Evolutionary conservation across 2,329 filamentous ascomycete species (phyloP), one percentile per base, ranked within the genome.

Genomic region (Botryotinia narcissicola): DNA sequence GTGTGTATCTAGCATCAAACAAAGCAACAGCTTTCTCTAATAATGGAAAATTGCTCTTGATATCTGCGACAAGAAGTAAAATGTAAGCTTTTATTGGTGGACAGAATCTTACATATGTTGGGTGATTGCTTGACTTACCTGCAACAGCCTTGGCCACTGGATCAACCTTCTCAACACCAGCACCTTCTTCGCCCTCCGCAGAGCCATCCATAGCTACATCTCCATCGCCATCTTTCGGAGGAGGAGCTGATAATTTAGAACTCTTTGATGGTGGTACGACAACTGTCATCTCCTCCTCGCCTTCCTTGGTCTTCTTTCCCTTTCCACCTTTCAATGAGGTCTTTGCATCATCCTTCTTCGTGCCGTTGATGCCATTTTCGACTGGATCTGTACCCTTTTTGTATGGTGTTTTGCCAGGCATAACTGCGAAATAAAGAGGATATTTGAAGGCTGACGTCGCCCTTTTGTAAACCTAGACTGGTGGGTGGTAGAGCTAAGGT

Each of bases 1-100:
- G 92, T 73, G 95, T 94, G 85, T 98, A 99, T 86, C 96, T 91
- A 74, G 95, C 90, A 84, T 99, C 96, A 83, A 98, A 99, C 79
- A 97, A 90, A 77, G 91, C 88, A 77, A 99, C 95, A 77, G 95
- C 96, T 80, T 94, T 92, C 81, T 98, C 95, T 81, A 99, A 88
- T 77, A 99, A 88, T 70, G 90, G 89, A 82, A 98, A 98, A 85
- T 97, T 98, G 87, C 89, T 91, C 85, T 95, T 96, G 85, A 99
- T 97, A 83, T 98, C 96, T 98, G 81, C 57, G 73, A 74, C 68
- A 37, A 40, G 76, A 44, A 51, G 46, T 42, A 16, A n/a, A 70
- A 54, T 54, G 73, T 79, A 73, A 78, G 75, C 71, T 73, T 64
- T 61, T 69, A 22, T 40, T 25, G 37, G n/a, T 20, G 40, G 59